These are phyloP conservation scores for Ulmus americana DNA, from an alignment of 331 rosid species.

Conservation along the genomic window DNA sequence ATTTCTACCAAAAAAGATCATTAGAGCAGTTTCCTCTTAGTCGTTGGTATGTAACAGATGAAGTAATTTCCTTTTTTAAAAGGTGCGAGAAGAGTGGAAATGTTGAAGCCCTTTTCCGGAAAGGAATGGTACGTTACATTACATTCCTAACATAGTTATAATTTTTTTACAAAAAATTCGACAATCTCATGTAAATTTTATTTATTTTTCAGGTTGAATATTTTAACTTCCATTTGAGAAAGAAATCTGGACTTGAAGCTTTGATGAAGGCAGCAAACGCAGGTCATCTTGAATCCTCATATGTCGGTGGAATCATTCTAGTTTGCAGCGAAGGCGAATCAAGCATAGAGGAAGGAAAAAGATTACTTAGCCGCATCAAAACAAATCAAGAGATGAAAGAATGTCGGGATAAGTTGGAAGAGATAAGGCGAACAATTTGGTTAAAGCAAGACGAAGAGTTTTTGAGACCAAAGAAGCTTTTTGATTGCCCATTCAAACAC, in stretches of 20 bases:
- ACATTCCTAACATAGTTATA: not conserved
- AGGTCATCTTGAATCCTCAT: not conserved
- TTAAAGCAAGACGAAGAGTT: not conserved
- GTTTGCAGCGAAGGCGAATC: not conserved
- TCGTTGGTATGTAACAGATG: not conserved
- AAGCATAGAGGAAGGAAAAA: too few relatives aligned
- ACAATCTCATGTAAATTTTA: not conserved
- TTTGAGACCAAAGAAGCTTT: not conserved
- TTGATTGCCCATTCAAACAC: not conserved
- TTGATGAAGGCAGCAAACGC: not conserved
- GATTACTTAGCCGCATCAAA: not conserved
- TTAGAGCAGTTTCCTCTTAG: not conserved
- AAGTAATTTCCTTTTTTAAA: not conserved
- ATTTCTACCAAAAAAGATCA: not conserved
- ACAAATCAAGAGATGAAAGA: too few relatives aligned
- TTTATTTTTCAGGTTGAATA: not conserved
- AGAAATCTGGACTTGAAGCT: not conserved
- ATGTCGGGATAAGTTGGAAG: not conserved
- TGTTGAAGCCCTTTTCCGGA: slow-evolving; percentile 4
- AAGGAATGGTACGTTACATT: slow-evolving; percentile 12
- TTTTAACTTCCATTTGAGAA: not conserved
- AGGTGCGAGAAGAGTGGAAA: slow-evolving; percentile 6
- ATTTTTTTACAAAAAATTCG: too few relatives aligned
- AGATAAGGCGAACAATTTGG: not conserved
- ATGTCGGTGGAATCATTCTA: not conserved